Conservation (phyloP, 2,329 filamentous ascomycete species). For the Sporothrix phasma region DNA sequence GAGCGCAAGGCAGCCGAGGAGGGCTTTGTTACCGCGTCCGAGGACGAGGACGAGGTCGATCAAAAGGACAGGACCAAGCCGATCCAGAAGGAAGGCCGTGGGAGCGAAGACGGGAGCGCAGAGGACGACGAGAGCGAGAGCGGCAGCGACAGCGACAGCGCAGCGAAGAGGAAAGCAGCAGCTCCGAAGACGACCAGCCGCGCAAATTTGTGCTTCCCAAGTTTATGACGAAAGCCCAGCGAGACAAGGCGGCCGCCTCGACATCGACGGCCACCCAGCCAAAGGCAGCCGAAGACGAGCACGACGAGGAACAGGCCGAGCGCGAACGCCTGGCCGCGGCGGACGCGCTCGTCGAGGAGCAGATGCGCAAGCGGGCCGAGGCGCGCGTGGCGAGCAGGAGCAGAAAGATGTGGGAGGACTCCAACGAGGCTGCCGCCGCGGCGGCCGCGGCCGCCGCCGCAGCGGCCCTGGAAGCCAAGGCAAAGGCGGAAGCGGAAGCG, state of each 20-base stretch:
- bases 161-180: conserved; percentile 28
- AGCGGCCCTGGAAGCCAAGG: conserved; percentile 50
- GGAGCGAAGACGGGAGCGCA: conserved; percentile 28
- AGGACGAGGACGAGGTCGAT: conserved; percentile 32
- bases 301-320: conserved; percentile 28
- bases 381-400: conserved; percentile 57
- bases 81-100: background rate
- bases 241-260: conserved; percentile 28
- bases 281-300: conserved; percentile 12
- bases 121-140: conserved; percentile 32
- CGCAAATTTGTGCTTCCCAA: conserved; percentile 54
- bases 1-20: conserved; percentile 47
- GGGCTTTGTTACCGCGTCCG: conserved; percentile 52
- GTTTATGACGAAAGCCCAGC: conserved; percentile 51
- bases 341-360: conserved; percentile 76
- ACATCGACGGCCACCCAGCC: conserved; percentile 19
- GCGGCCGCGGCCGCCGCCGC: conserved; percentile 41
- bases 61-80: conserved; percentile 17
- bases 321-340: conserved; percentile 58
- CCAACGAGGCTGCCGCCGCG: conserved; percentile 34
- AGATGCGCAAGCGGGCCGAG: conserved; percentile 71
- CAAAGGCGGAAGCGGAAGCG: conserved; percentile 73
- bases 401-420: conserved; percentile 80
- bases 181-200: conserved; percentile 46
- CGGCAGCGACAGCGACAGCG: conserved; percentile 33